Base-by-base conservation (phyloP, 2,329 filamentous ascomycete genomes). In the Aspergillus pseudoterreus region DNA sequence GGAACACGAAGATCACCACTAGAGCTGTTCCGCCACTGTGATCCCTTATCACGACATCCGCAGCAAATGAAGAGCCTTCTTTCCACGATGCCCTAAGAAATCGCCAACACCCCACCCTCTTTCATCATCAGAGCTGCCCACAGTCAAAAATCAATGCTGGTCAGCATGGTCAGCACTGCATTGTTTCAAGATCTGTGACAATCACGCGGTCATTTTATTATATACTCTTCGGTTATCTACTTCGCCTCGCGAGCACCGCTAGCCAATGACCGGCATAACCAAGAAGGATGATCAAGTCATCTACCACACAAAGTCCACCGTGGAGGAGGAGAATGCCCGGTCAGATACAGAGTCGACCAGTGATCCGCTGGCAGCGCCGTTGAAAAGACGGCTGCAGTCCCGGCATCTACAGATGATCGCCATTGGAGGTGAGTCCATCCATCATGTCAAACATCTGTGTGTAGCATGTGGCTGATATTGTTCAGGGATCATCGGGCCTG, bases 341-440 rank as follows among this genome's bases (percentile, higher is more conserved):
- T 17, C n/a, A 6, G 56, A 57, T 11, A 48, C 50, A 21, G 47
- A 45, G 12, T n/a, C 43, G 4, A 17, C 45, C 10, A 36, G 41
- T 3, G 55, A 64, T 46, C 58, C 62, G 4, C 53, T 60, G 33
- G 51, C 53, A 6, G 64, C 62, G 10, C 66, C 65, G 6, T 56
- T 69, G 53, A 65, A 68, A 33, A 75, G 82, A 2, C 75, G 79
- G 36, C 72, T 83, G 10, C 79, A 79, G 5, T 72, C 79, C 27
- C 74, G 81, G 27, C 82, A 85, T 66, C 75, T 85, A n/a, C 82
- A 85, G 65, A 85, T 85, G 81, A 83, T 86, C 57, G 83, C 82
- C 45, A 70, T 72, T 56, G 71, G 70, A 45, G 69, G 69, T 63
- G 88, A 87, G 43, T 17, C 6, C 35, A 24, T 43, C 19, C 11